Percentiles rank a stretch among this genome's conserved stretches.
Conservation (phyloP, 306 rosid genomes). For the Macrotyloma uniflorum region DNA sequence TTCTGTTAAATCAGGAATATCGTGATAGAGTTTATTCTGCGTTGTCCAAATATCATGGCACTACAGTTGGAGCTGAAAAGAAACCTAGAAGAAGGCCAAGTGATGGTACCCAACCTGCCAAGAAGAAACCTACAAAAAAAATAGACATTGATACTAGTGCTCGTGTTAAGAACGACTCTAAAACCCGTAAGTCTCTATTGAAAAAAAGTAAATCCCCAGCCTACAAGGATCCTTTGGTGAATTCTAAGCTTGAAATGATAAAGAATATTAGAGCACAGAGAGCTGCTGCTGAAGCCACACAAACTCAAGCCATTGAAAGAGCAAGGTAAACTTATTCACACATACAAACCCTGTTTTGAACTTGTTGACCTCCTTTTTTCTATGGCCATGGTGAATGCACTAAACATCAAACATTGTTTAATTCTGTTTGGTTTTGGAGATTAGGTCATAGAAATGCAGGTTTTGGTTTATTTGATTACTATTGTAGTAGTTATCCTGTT, state of each 20-base stretch:
- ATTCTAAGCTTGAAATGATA: constrained; percentile 92
- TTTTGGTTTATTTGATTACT: constrained; percentile 32
- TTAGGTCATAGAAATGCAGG: constrained; percentile 16
- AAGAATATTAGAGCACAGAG: constrained; percentile 86
- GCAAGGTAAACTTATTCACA: constrained; percentile 59
- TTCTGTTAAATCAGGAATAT: constrained; percentile 59
- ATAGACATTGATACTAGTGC: constrained; percentile 32
- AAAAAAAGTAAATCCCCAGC: constrained; percentile 64
- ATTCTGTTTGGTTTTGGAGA: constrained; percentile 23
- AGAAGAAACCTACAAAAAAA: constrained; percentile 55
- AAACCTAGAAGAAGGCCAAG: constrained; percentile 66
- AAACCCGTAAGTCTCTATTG: constrained; percentile 34
- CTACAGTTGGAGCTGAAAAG: constrained; percentile 56
- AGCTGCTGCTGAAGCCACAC: constrained; percentile 60
- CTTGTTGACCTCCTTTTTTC: not conserved
- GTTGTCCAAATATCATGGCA: constrained; percentile 68
- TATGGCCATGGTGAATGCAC: constrained; percentile 15
- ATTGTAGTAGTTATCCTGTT: not conserved
- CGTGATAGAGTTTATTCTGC: constrained; percentile 79
- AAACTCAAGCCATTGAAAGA: constrained; percentile 70
- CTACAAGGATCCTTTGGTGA: constrained; percentile 85
- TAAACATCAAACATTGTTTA: constrained; percentile 6
- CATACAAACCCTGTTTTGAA: not conserved
- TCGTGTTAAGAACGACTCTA: constrained; percentile 37
- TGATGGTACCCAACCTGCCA: constrained; percentile 38